Evolutionary conservation across 1,284 basidiomycete genomes (phyloP), one percentile per base, ranked within the genome.

Genomic region (Salmacisia buchloeana): DNA sequence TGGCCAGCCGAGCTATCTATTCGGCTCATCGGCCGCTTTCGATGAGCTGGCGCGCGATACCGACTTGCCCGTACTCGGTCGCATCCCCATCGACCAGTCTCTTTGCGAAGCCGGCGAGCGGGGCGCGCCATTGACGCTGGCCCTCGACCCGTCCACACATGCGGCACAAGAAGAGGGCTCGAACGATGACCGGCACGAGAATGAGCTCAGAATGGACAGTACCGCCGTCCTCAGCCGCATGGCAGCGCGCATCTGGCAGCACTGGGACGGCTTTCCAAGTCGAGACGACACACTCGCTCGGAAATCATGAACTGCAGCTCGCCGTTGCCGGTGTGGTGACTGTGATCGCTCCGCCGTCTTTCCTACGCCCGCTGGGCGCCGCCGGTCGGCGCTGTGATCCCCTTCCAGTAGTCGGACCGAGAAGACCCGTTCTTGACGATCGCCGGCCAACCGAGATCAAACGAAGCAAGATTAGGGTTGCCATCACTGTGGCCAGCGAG

Each of bases 61-160:
- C 1, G 82, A 82, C 0, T 82, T 91, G 7, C 82, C 86, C 13
- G 82, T 96, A 0, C 84, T 97, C 10, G 92, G 89, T n/a, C 86
- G 92, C 71, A 82, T 97, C 10, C 93, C 93, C 0, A 83, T 97
- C 25, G 88, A 92, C 5, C 85, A 87, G 1, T 85, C 84, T 0
- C 87, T 97, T 13, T 92, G 91, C 74, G 80, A 80, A 4, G 86
- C 87, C 5, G 89, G 91, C 1, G 94, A 97, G 72, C 79, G 74
- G 0, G 94, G 94, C 1, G 69, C 80, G 33, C 85, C 84, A 0
- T 77, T 84, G 18, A 82, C 83, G 67, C 78, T 84, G 27, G 15
- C 23, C 18, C 10, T 9, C 36, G 36, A 38, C 9, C 10, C 36
- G 36, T 9, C 36, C 9, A 18, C 36, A 38, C 10, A 9, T 38